Evolutionary conservation across 352 stramenopile genomes (phyloP).

Genomic region (Globisporangium viniferum): DNA sequence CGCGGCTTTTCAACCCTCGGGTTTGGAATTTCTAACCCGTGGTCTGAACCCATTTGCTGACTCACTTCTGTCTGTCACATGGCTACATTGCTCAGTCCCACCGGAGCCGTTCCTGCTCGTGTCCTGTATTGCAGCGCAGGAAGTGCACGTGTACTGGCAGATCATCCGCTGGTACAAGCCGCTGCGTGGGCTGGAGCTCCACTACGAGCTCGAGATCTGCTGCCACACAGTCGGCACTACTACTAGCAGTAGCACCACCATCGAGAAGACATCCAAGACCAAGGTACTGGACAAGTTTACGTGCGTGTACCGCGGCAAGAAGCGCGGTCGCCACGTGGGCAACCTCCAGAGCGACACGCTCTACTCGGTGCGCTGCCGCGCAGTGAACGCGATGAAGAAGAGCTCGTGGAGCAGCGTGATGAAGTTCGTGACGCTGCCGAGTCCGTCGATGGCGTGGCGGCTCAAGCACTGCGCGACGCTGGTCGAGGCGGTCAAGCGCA

Average conservation of each 20-base stretch:
- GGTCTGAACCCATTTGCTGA: neutral
- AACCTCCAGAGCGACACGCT: constrained; percentile 30
- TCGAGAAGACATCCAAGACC: neutral
- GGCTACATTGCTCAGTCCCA: constrained; percentile 28
- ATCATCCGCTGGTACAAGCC: constrained; percentile 42
- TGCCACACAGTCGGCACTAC: constrained; percentile 18
- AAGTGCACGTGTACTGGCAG: constrained; percentile 59
- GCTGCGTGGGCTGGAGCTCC: constrained; percentile 31
- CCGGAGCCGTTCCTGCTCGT: constrained; percentile 57
- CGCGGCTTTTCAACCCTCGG: neutral
- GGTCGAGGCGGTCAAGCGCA: constrained; percentile 38
- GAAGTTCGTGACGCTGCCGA: constrained; percentile 44
- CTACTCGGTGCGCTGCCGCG: constrained; percentile 53
- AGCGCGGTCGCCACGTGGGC: constrained; percentile 31
- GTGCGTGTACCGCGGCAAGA: constrained; percentile 33
- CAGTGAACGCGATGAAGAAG: constrained; percentile 45
- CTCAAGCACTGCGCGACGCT: constrained; percentile 47
- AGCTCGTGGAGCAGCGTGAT: constrained; percentile 52
- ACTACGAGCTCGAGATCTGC: constrained; percentile 60
- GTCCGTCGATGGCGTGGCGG: constrained; percentile 54
- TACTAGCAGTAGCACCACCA: neutral
- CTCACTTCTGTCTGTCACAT: constrained; percentile 2
- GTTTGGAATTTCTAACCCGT: neutral
- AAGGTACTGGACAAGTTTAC: constrained; percentile 28
- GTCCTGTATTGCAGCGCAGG: constrained; percentile 35